Base-by-base conservation (phyloP, 345 rosid species). In the Physaria fendleri region DNA sequence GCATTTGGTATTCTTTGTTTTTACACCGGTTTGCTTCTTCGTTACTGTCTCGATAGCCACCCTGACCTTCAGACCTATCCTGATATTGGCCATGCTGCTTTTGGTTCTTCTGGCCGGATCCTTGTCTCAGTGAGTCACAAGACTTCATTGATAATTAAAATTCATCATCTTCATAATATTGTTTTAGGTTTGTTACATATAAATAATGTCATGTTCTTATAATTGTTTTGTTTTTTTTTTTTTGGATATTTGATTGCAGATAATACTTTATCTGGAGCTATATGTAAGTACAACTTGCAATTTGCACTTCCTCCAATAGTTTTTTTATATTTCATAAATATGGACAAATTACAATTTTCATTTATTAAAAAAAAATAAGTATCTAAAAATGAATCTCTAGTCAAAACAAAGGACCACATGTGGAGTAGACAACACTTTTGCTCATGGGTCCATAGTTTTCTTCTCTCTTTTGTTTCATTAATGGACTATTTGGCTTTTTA, bases 61-160 rank as follows among this genome's bases (percentile, higher is more conserved):
- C 96, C 95, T 0, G 96, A 82, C 14, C 77, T 92, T 14, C 85
- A 81, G 74, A 92, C 98, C 44, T 92, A 88, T 73, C 98, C 98
- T 0, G 98, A 92, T 60, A 84, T 92, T 30, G 98, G 98, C 47
- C 90, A 88, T 56, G 96, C 93, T 2, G 98, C 98, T 9, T 92
- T 86, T 64, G 98, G 98, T 0, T 69, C 83, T 0, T 41, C 57
- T 0, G 98, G 98, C 28, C 76, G 98, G 23, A 50, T 86, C 28
- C 81, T 69, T 64, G 73, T 84, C 70, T 92, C 98, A 9, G 98
- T 91, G 77, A 68, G 78, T 66, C 8, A 5, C 33, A 0, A 1
- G 12, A 44, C 8, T 5, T 50, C 42, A n/a, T 48, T 20, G 2
- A 10, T 42, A 44, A n/a, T n/a, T n/a, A n/a, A 42, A 60, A 16